A percentile compares a stretch with the other conserved stretches of the same genome.
Evolutionary conservation across 2,329 filamentous ascomycete species (phyloP).

Genomic region (Penicillium psychrosexuale): DNA sequence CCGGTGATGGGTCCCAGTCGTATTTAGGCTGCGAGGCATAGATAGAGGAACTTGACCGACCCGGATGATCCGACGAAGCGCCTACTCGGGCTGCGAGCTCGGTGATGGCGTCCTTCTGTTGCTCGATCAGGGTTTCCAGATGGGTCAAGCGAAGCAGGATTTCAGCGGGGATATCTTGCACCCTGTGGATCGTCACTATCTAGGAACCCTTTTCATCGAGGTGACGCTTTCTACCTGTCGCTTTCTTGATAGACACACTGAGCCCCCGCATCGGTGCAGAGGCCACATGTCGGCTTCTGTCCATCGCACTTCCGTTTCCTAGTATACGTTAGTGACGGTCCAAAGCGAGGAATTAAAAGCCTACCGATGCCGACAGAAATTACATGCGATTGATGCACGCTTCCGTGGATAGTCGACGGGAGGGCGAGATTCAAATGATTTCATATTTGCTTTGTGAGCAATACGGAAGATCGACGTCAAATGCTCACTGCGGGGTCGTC

Average conservation of each 20-base stretch:
- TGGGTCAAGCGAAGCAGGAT: slow-evolving; percentile 16
- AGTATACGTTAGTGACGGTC: neutral
- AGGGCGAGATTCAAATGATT: slow-evolving; percentile 4
- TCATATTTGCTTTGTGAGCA: slow-evolving; percentile 6
- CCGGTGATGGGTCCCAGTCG: slow-evolving; percentile 5
- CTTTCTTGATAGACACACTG: slow-evolving; percentile 20
- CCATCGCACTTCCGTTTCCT: slow-evolving; percentile 22
- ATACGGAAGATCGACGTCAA: slow-evolving; percentile 3
- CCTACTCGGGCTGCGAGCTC: slow-evolving; percentile 10
- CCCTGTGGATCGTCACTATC: slow-evolving; percentile 8
- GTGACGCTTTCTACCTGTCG: slow-evolving; percentile 12
- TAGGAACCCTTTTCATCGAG: neutral
- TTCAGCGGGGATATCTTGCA: slow-evolving; percentile 11
- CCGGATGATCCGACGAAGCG: neutral
- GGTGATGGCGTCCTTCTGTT: slow-evolving; percentile 16
- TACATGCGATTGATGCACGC: slow-evolving; percentile 18
- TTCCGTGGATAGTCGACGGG: slow-evolving; percentile 17
- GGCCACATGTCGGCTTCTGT: slow-evolving; percentile 16
- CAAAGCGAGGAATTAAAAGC: neutral
- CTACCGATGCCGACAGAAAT: slow-evolving; percentile 21
- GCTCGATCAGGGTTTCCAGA: slow-evolving; percentile 15
- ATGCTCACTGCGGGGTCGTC: slow-evolving; percentile 6
- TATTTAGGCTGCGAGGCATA: neutral
- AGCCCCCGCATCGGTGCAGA: slow-evolving; percentile 16
- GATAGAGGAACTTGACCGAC: neutral